Conservation (phyloP, 805 yeast genomes). For the Lachancea fermentati region DNA sequence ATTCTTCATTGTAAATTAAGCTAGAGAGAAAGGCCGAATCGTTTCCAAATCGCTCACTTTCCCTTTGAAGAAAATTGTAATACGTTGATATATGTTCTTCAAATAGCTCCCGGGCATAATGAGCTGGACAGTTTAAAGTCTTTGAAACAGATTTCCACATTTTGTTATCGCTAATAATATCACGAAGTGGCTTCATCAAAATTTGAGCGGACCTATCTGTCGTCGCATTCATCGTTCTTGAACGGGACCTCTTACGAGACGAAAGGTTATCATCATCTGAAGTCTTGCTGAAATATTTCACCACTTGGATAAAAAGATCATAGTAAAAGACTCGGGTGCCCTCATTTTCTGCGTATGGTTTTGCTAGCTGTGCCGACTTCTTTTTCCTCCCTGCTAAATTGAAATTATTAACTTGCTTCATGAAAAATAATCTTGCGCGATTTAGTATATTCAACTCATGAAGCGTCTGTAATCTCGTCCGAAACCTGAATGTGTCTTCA, state of each 20-base stretch:
- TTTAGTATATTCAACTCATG: slow-evolving; percentile 59
- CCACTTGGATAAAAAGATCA: slow-evolving; percentile 36
- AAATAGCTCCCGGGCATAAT: slow-evolving; percentile 21
- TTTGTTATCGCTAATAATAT: slow-evolving; percentile 12
- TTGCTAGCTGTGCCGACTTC: neutral
- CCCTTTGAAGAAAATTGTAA: slow-evolving; percentile 28
- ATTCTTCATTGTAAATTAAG: slow-evolving; percentile 21
- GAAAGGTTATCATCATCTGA: neutral
- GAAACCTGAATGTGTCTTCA: slow-evolving; percentile 49
- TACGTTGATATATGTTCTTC: slow-evolving; percentile 26
- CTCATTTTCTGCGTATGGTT: slow-evolving; percentile 5
- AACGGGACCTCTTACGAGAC: slow-evolving; percentile 3
- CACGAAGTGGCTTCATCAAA: slow-evolving; percentile 1
- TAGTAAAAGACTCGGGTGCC: slow-evolving; percentile 21
- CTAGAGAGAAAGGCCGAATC: slow-evolving; percentile 18
- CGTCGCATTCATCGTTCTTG: slow-evolving; percentile 9
- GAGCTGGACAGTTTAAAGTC: slow-evolving; percentile 11
- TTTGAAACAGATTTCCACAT: slow-evolving; percentile 28
- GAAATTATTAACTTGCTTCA: slow-evolving; percentile 55
- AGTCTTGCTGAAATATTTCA: slow-evolving; percentile 20
- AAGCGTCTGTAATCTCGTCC: slow-evolving; percentile 62
- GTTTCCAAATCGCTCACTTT: slow-evolving; percentile 10
- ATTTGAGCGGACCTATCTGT: slow-evolving; percentile 10
- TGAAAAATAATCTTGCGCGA: slow-evolving; percentile 57
- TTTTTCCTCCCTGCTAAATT: slow-evolving; percentile 38